phyloP scores from a whole-genome alignment of 2,329 filamentous ascomycete genomes.

The Nemania sp. region DNA sequence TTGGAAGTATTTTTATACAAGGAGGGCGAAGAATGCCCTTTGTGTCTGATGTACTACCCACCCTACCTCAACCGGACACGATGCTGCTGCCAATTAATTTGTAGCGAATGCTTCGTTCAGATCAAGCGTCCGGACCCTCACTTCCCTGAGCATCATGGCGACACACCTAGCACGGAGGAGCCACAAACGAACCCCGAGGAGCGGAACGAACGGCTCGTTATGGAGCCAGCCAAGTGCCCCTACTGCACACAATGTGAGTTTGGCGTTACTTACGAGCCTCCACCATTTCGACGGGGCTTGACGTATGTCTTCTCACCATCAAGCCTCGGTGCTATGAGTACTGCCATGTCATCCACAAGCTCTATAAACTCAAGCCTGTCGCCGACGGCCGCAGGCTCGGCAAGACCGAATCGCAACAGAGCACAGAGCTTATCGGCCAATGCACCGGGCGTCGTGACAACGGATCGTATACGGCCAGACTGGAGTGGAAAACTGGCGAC shows the following conservation, averaged over 20 bases:
- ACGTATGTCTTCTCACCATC: slow-evolving; percentile 62
- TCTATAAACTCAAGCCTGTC: slow-evolving; percentile 68
- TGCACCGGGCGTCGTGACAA: slow-evolving; percentile 85
- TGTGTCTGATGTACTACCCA: slow-evolving; percentile 95
- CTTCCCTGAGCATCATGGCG: slow-evolving; percentile 67
- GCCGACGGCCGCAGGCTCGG: slow-evolving; percentile 42
- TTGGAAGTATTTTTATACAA: slow-evolving; percentile 95
- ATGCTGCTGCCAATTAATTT: slow-evolving; percentile 95
- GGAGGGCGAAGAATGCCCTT: slow-evolving; percentile 85
- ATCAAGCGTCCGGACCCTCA: slow-evolving; percentile 85
- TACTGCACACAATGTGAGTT: slow-evolving; percentile 96
- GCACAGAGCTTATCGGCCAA: slow-evolving; percentile 74
- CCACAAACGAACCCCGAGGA: slow-evolving; percentile 50
- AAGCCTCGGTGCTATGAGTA: slow-evolving; percentile 54
- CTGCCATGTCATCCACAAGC: slow-evolving; percentile 85
- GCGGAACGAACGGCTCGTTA: slow-evolving; percentile 71
- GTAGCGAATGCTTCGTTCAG: slow-evolving; percentile 98
- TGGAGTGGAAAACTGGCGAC: slow-evolving; percentile 89
- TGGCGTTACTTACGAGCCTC: slow-evolving; percentile 90
- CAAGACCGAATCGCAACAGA: slow-evolving; percentile 48
- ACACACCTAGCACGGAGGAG: slow-evolving; percentile 40
- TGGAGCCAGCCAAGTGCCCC: slow-evolving; percentile 87
- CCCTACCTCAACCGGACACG: slow-evolving; percentile 91
- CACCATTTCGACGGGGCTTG: slow-evolving; percentile 84
- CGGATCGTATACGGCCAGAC: slow-evolving; percentile 88